phyloP scores from a whole-genome alignment of 1,284 basidiomycete species.

The Porodaedalea pini region DNA sequence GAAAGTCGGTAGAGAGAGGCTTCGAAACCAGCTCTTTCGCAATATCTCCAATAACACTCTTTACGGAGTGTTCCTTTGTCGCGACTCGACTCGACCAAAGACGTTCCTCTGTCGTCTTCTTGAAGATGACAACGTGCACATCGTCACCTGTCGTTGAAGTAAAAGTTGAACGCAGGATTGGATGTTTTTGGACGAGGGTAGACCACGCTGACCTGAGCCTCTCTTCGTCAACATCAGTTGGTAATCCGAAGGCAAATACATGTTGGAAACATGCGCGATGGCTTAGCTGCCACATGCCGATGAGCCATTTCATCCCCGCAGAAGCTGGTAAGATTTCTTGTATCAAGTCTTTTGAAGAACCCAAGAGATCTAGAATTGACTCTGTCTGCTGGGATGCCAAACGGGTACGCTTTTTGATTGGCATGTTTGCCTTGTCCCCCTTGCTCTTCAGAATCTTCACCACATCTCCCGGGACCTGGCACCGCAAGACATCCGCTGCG shows the following conservation, averaged over 20 bases:
- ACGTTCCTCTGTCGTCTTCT: constrained; percentile 24
- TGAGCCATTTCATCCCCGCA: constrained; percentile 41
- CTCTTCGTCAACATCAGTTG: constrained; percentile 29
- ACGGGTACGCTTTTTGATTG: not conserved
- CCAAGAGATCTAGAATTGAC: constrained; percentile 19
- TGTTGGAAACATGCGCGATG: constrained; percentile 42
- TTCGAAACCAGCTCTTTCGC: constrained; percentile 36
- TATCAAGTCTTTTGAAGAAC: constrained; percentile 20
- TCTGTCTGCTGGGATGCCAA: not conserved
- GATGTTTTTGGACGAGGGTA: constrained; percentile 34
- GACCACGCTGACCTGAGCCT: constrained; percentile 38
- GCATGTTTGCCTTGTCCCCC: not conserved
- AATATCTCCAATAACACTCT: constrained; percentile 27
- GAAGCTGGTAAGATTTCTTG: constrained; percentile 25
- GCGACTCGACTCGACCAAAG: constrained; percentile 27
- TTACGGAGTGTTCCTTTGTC: constrained; percentile 21
- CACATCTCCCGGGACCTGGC: constrained; percentile 33
- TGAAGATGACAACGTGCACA: constrained; percentile 39
- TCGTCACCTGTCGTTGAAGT: constrained; percentile 29
- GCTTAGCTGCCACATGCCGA: constrained; percentile 45
- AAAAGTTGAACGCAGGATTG: constrained; percentile 45
- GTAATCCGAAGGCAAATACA: constrained; percentile 41
- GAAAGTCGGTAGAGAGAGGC: constrained; percentile 33
- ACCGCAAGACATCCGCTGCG: constrained; percentile 41
- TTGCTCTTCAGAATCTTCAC: constrained; percentile 19